Percentiles rank a stretch among this genome's conserved stretches.
Conservation (phyloP, 2,329 filamentous ascomycete species). For the Cladosporium sp. region DNA sequence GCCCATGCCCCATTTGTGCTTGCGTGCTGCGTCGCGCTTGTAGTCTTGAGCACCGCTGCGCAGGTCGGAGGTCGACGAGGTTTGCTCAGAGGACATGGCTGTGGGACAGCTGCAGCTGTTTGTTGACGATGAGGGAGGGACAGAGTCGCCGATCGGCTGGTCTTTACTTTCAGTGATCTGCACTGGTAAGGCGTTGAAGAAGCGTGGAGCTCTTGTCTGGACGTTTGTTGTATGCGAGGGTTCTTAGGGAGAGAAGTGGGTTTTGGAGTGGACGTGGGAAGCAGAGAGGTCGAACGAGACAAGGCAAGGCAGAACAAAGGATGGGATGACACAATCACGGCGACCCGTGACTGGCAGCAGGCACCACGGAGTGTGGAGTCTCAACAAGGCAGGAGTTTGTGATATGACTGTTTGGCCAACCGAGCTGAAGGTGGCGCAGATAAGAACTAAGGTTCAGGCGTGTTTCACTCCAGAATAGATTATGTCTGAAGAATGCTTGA, state of each 20-base stretch:
- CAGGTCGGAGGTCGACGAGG: constrained; percentile 48
- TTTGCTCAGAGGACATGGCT: constrained; percentile 44
- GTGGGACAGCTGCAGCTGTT: not conserved
- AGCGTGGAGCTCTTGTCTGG: constrained; percentile 1
- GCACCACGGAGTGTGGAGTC: constrained; percentile 4
- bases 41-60: constrained; percentile 51
- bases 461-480: not conserved
- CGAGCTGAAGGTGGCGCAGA: constrained; percentile 4
- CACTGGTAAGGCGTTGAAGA: not conserved
- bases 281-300: not conserved
- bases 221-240: not conserved
- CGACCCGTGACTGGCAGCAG: constrained; percentile 5
- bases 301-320: constrained; percentile 1
- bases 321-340: constrained; percentile 7
- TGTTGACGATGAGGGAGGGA: not conserved
- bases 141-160: constrained; percentile 1
- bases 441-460: constrained; percentile 8
- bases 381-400: constrained; percentile 7
- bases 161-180: constrained; percentile 1
- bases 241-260: constrained; percentile 1
- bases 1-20: constrained; percentile 50
- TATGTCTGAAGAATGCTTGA: no score
- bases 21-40: constrained; percentile 47
- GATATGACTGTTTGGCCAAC: constrained; percentile 5
- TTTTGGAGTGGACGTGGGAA: not conserved